Conservation (phyloP, 345 rosid species). For the Lepidium aucheri region DNA sequence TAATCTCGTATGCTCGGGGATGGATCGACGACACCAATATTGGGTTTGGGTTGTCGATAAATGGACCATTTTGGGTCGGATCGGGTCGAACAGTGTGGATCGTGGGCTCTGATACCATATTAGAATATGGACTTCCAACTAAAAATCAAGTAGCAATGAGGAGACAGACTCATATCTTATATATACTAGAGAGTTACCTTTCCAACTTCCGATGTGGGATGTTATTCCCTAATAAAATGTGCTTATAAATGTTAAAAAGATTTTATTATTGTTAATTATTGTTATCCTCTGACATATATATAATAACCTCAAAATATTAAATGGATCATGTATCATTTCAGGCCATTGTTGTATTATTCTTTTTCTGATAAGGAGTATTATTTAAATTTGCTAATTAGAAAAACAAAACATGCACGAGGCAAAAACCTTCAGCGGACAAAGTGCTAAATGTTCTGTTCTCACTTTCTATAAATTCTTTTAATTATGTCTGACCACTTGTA, state of each 20-base stretch:
- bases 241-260: neutral
- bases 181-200: too few species aligned
- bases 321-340: conserved; percentile 6
- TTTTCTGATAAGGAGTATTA: neutral
- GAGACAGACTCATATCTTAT: too few species aligned
- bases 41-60: too few species aligned
- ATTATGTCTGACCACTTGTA: neutral
- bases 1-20: too few species aligned
- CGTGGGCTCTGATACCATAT: too few species aligned
- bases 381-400: neutral
- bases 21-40: too few species aligned
- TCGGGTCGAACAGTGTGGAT: too few species aligned
- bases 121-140: too few species aligned
- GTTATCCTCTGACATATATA: conserved; percentile 3
- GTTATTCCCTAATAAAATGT: too few species aligned
- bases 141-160: too few species aligned
- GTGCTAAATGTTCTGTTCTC: neutral
- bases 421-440: neutral
- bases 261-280: neutral
- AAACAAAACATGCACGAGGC: neutral
- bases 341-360: neutral
- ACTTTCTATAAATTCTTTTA: neutral
- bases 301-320: neutral
- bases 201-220: too few species aligned
- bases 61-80: too few species aligned